Percentiles rank a stretch among this genome's conserved stretches.
Evolutionary conservation across 768 basidiomycete species (phyloP).

Genomic region (Russula virescens): DNA sequence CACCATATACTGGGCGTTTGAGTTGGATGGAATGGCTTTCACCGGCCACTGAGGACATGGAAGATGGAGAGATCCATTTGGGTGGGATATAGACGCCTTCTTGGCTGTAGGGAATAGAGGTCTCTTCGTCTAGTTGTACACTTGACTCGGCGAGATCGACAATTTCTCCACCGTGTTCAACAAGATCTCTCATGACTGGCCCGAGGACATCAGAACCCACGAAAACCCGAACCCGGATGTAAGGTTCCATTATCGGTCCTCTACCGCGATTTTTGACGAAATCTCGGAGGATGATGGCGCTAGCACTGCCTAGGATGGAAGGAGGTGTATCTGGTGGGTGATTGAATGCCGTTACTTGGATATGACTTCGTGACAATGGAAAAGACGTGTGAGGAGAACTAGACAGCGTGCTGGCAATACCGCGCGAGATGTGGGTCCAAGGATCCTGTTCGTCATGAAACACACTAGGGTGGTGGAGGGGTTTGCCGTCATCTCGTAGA

Average conservation of each 20-base stretch:
- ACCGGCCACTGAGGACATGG: slow-evolving; percentile 28
- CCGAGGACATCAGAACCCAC: slow-evolving; percentile 65
- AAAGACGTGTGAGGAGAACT: slow-evolving; percentile 76
- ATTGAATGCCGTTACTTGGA: slow-evolving; percentile 45
- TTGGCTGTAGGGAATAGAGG: slow-evolving; percentile 40
- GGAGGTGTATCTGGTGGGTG: slow-evolving; percentile 40
- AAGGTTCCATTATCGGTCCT: slow-evolving; percentile 78
- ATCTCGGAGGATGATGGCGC: slow-evolving; percentile 57
- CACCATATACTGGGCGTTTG: slow-evolving; percentile 62
- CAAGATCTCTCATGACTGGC: slow-evolving; percentile 77
- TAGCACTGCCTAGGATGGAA: slow-evolving; percentile 59
- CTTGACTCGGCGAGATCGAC: slow-evolving; percentile 51
- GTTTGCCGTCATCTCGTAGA: slow-evolving; percentile 45
- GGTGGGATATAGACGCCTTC: slow-evolving; percentile 75
- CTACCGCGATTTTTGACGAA: slow-evolving; percentile 55
- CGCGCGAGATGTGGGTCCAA: slow-evolving; percentile 53
- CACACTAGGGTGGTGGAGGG: slow-evolving; percentile 48
- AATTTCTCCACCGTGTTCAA: slow-evolving; percentile 76
- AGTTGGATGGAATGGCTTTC: slow-evolving; percentile 31
- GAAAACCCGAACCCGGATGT: slow-evolving; percentile 59
- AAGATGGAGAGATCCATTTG: slow-evolving; percentile 67
- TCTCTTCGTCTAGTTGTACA: slow-evolving; percentile 35
- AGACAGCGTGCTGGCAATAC: slow-evolving; percentile 64
- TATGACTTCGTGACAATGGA: slow-evolving; percentile 56
- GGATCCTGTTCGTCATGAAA: slow-evolving; percentile 39